Percentiles rank a stretch among this genome's conserved stretches.
Evolutionary conservation across 2,329 filamentous ascomycete species (phyloP).

Genomic region (Neoscytalidium dimidiatum): DNA sequence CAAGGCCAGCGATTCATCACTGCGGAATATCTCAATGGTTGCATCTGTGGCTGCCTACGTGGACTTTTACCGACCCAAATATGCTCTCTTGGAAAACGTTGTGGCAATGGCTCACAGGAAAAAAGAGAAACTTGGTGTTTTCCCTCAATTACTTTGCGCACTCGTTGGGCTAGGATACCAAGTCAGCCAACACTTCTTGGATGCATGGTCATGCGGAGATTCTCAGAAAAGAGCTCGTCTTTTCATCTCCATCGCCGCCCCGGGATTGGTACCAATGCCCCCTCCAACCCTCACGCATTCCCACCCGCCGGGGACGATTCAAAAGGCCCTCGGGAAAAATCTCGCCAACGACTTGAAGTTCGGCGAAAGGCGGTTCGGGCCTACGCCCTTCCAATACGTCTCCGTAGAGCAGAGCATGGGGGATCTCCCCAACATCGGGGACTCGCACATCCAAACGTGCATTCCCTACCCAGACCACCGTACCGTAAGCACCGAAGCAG

Average conservation of each 20-base stretch:
- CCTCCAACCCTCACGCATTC: slow-evolving; percentile 64
- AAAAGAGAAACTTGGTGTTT: slow-evolving; percentile 61
- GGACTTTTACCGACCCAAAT: slow-evolving; percentile 74
- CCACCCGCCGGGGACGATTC: slow-evolving; percentile 47
- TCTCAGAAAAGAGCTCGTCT: slow-evolving; percentile 67
- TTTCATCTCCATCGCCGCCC: slow-evolving; percentile 72
- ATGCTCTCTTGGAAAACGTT: slow-evolving; percentile 78
- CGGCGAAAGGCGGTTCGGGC: slow-evolving; percentile 51
- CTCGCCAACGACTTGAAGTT: slow-evolving; percentile 49
- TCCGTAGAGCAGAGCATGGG: slow-evolving; percentile 55
- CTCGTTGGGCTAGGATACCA: slow-evolving; percentile 80
- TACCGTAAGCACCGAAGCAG: neutral
- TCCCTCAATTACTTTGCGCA: slow-evolving; percentile 72
- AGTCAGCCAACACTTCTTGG: slow-evolving; percentile 65
- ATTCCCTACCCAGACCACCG: slow-evolving; percentile 70
- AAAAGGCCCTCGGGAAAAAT: slow-evolving; percentile 52
- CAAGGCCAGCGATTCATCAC: slow-evolving; percentile 56
- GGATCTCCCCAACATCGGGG: slow-evolving; percentile 65
- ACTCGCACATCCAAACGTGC: slow-evolving; percentile 63
- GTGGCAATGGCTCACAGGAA: slow-evolving; percentile 60
- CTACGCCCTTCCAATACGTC: slow-evolving; percentile 63
- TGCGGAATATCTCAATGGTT: slow-evolving; percentile 74
- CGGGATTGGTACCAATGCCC: slow-evolving; percentile 59
- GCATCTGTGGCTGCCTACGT: slow-evolving; percentile 74
- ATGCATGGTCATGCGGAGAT: slow-evolving; percentile 69